Evolutionary conservation across 805 yeast genomes (phyloP).

Genomic region (Candida hispaniensis): DNA sequence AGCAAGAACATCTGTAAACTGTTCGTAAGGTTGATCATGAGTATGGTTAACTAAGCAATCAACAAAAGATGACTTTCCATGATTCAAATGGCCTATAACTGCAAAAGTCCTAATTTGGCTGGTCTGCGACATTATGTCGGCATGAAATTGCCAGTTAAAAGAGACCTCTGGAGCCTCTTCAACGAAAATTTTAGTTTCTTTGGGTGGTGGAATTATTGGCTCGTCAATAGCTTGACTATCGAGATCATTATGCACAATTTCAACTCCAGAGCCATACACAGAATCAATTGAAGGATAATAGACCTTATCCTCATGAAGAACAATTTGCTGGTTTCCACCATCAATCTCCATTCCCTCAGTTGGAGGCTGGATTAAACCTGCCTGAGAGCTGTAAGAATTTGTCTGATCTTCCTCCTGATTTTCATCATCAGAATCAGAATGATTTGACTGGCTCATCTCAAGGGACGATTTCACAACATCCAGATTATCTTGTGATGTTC

Average conservation of each 20-base stretch:
- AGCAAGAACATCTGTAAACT: constrained; percentile 58
- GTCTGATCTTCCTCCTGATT: constrained; percentile 2
- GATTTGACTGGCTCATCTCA: constrained; percentile 16
- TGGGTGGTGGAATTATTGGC: constrained; percentile 54
- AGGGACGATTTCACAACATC: constrained; percentile 19
- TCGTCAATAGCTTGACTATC: constrained; percentile 43
- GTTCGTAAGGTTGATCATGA: constrained; percentile 36
- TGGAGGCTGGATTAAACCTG: constrained; percentile 8
- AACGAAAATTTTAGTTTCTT: constrained; percentile 35
- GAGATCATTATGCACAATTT: constrained; percentile 46
- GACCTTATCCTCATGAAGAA: constrained; percentile 38
- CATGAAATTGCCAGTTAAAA: constrained; percentile 55
- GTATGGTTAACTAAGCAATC: constrained; percentile 61
- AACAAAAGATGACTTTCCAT: constrained; percentile 75
- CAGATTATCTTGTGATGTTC: constrained; percentile 24
- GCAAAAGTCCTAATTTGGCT: constrained; percentile 64
- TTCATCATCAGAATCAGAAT: constrained; percentile 16
- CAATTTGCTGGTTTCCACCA: constrained; percentile 26
- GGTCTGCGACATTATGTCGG: constrained; percentile 40
- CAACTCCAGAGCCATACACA: constrained; percentile 53
- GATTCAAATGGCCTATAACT: constrained; percentile 66
- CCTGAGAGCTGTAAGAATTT: constrained; percentile 8
- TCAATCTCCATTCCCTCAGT: constrained; percentile 15
- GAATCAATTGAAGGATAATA: constrained; percentile 36
- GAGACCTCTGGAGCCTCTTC: constrained; percentile 53